Evolutionary conservation across 2,329 filamentous ascomycete species (phyloP).

Genomic region (Ophiocordyceps unilateralis): DNA sequence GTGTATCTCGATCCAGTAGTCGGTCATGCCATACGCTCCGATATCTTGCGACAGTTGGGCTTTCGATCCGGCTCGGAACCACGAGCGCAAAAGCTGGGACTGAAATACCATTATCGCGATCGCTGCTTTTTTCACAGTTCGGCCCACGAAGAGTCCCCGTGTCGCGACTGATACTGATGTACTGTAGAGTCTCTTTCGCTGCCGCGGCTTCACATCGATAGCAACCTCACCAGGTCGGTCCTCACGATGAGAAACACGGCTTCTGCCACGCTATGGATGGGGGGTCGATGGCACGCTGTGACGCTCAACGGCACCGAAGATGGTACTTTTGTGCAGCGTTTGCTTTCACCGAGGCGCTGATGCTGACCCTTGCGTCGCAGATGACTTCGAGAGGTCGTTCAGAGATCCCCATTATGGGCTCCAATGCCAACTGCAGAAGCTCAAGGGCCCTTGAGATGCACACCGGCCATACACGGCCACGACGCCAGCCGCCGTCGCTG

Average conservation of each 20-base stretch:
- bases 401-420: no score
- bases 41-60: not conserved
- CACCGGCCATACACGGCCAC: no score
- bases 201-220: not conserved
- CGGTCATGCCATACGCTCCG: not conserved
- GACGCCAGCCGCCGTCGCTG: no score
- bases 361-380: not conserved
- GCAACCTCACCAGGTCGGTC: not conserved
- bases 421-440: no score
- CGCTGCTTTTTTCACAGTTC: not conserved
- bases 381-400: no score
- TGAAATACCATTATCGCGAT: not conserved
- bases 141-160: not conserved
- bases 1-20: not conserved
- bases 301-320: not conserved
- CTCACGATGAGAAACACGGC: not conserved
- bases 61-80: not conserved
- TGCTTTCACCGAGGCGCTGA: not conserved
- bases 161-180: not conserved
- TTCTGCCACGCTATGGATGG: not conserved
- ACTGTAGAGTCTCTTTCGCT: not conserved
- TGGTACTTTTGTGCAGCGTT: not conserved
- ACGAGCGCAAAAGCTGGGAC: not conserved
- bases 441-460: no score
- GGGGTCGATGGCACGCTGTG: not conserved